Evolutionary conservation across 2,329 filamentous ascomycete genomes (phyloP).

Genomic region (Fusarium algeriense): DNA sequence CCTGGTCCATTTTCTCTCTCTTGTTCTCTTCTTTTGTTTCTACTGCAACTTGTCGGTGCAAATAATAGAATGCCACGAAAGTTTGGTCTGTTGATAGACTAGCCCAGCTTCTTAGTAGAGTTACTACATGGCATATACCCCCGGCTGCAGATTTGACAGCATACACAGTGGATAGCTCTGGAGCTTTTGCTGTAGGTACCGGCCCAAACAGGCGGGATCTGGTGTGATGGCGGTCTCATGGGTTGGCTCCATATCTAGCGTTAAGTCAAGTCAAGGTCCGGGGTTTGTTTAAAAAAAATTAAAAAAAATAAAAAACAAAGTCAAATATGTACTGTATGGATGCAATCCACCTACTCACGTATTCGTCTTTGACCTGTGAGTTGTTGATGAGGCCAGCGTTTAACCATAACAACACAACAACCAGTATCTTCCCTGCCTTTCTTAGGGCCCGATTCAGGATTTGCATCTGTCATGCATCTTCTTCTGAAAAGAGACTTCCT

Average conservation of each 20-base stretch:
- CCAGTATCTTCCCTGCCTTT: neutral
- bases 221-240: conserved; percentile 42
- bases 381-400: conserved; percentile 19
- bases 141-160: conserved; percentile 38
- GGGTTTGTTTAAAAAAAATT: neutral
- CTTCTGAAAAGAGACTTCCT: too few species aligned
- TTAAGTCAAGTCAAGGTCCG: neutral
- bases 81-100: neutral
- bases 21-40: neutral
- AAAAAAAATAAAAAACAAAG: neutral
- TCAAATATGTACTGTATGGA: neutral
- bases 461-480: too few species aligned
- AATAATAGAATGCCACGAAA: conserved; percentile 27
- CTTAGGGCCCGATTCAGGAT: too few species aligned
- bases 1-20: neutral
- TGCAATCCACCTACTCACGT: conserved; percentile 28
- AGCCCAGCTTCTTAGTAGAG: neutral
- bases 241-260: conserved; percentile 14
- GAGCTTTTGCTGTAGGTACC: conserved; percentile 42
- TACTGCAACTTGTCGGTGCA: conserved; percentile 9
- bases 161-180: conserved; percentile 25
- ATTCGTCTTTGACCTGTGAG: conserved; percentile 23
- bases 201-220: conserved; percentile 47
- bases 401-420: conserved; percentile 6
- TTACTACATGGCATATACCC: neutral